A percentile compares a stretch with the other conserved stretches of the same genome.
Conservation (phyloP, 208 protist genomes). For the Leishmania arabica region DNA sequence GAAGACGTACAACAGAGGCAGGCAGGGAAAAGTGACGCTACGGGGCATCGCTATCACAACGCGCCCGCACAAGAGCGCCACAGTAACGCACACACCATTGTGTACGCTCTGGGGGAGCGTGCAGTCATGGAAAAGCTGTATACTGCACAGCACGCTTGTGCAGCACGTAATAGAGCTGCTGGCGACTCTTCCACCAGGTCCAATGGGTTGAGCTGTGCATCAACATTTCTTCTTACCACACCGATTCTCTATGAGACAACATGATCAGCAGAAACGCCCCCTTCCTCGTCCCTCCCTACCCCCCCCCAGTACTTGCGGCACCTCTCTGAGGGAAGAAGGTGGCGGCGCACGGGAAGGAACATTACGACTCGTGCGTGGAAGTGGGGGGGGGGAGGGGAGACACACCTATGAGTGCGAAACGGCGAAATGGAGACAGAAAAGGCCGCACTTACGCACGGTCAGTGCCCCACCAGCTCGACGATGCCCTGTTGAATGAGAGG, state of each 20-base stretch:
- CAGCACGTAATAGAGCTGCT: background rate
- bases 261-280: background rate
- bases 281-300: background rate
- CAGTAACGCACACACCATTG: background rate
- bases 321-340: background rate
- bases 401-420: background rate
- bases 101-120: background rate
- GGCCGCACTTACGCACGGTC: background rate
- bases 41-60: background rate
- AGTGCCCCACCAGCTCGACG: conserved; percentile 63
- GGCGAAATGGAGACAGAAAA: background rate
- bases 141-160: background rate
- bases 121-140: background rate
- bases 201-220: background rate
- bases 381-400: too few relatives aligned
- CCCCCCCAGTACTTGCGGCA: background rate
- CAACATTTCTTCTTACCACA: background rate
- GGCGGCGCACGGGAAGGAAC: background rate
- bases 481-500: conserved; percentile 78
- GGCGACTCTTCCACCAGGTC: background rate
- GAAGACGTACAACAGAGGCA: background rate
- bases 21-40: background rate
- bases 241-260: background rate
- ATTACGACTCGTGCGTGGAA: background rate
- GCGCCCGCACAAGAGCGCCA: background rate